Percentiles rank a stretch among this genome's conserved stretches.
Evolutionary conservation across 495 filamentous ascomycete species (phyloP).

Genomic region (Massariosphaeria phaeospora): DNA sequence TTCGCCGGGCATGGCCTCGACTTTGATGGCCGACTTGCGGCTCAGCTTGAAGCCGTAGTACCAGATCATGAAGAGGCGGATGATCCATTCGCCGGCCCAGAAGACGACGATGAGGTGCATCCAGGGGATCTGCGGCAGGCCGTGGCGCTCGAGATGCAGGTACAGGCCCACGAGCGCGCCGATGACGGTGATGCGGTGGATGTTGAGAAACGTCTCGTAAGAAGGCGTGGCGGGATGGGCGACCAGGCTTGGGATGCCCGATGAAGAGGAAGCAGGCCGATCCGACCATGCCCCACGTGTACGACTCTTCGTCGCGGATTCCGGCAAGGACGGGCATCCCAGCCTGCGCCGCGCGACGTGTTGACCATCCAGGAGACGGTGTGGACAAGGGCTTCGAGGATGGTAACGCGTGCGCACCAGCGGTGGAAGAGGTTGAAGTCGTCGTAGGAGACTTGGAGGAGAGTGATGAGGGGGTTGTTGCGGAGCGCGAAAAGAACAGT

Average conservation of each 20-base stretch:
- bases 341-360: constrained; percentile 33
- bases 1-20: constrained; percentile 51
- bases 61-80: constrained; percentile 31
- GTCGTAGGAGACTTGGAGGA: constrained; percentile 87
- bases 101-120: constrained; percentile 36
- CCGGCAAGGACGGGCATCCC: constrained; percentile 15
- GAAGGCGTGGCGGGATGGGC: constrained; percentile 53
- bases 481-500: constrained; percentile 81
- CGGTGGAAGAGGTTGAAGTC: constrained; percentile 94
- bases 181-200: constrained; percentile 50
- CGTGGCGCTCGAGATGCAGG: constrained; percentile 50
- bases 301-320: constrained; percentile 28
- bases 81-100: constrained; percentile 35
- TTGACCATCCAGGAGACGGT: constrained; percentile 63
- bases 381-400: constrained; percentile 71
- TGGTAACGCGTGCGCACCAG: constrained; percentile 88
- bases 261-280: constrained; percentile 48
- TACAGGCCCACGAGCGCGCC: constrained; percentile 51
- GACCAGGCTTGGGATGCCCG: constrained; percentile 48
- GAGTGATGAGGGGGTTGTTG: constrained; percentile 84
- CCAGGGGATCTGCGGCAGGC: constrained; percentile 40
- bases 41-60: constrained; percentile 37
- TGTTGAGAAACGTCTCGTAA: constrained; percentile 56
- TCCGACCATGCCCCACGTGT: constrained; percentile 39
- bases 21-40: constrained; percentile 44